A percentile compares a stretch with the other conserved stretches of the same genome.
Conservation (phyloP, 2,329 filamentous ascomycete species). For the Arthrobotrys pseudoclavata region DNA sequence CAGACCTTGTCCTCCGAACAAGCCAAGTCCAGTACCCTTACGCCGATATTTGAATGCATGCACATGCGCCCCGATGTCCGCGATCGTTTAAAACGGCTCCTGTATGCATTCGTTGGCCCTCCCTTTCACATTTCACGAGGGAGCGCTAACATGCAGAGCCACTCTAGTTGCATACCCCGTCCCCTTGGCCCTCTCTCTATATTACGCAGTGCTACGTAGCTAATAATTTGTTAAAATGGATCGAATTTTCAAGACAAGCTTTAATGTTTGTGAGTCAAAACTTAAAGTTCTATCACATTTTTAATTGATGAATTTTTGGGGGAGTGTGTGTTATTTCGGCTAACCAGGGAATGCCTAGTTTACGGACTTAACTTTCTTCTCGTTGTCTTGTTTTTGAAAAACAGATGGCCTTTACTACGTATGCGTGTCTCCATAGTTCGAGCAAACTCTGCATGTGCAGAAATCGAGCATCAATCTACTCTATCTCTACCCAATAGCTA, state of each 20-base stretch:
- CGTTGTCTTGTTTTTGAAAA: background rate
- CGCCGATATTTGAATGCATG: constrained; percentile 34
- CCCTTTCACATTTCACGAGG: constrained; percentile 40
- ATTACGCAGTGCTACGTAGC: constrained; percentile 27
- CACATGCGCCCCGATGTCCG: constrained; percentile 29
- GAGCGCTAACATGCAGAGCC: constrained; percentile 44
- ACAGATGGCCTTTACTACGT: background rate
- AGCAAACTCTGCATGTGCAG: constrained; percentile 48
- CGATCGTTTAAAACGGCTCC: constrained; percentile 39
- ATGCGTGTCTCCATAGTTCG: constrained; percentile 9
- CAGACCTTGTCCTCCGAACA: constrained; percentile 23
- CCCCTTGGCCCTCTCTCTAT: constrained; percentile 19
- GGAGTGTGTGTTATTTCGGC: background rate
- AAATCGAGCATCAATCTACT: constrained; percentile 1
- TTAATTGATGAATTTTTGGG: constrained; percentile 7
- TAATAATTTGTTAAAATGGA: constrained; percentile 14
- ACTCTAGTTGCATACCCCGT: constrained; percentile 54
- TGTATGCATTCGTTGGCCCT: constrained; percentile 41
- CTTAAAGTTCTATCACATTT: constrained; percentile 34
- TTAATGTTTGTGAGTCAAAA: constrained; percentile 24
- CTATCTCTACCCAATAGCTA: constrained; percentile 38
- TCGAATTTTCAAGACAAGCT: constrained; percentile 19
- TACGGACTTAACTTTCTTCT: background rate
- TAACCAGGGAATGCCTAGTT: constrained; percentile 4
- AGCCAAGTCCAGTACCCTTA: constrained; percentile 36